A percentile compares a stretch with the other conserved stretches of the same genome.
These are phyloP conservation scores for Loxodes magnus DNA, from an alignment of 73 alveolate genomes.

Conservation along the genomic window DNA sequence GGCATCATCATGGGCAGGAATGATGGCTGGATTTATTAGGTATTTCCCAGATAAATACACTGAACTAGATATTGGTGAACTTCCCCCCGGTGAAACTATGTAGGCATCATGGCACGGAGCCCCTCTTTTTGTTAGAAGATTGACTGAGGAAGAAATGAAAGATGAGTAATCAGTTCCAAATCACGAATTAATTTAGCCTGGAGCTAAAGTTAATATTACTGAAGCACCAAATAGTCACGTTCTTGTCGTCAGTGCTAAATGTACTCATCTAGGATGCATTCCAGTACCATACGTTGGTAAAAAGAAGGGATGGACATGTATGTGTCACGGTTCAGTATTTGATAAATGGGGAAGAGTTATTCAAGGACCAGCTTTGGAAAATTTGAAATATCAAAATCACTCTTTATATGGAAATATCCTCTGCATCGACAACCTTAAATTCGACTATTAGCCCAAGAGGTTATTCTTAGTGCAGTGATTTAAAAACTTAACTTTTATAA, in stretches of 20 bases:
- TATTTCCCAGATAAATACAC: constrained; percentile 78
- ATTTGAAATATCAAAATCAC: constrained; percentile 21
- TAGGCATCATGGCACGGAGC: constrained; percentile 88
- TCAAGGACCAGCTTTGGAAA: constrained; percentile 82
- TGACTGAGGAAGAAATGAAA: constrained; percentile 63
- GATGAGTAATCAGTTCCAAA: constrained; percentile 52
- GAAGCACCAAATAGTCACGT: constrained; percentile 74
- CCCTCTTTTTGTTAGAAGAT: constrained; percentile 79
- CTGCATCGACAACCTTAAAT: constrained; percentile 3
- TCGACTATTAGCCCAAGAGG: constrained; percentile 13
- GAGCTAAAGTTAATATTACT: constrained; percentile 50
- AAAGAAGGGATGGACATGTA: constrained; percentile 72
- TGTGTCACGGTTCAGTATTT: constrained; percentile 88
- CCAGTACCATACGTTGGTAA: constrained; percentile 86
- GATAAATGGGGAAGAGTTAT: constrained; percentile 87
- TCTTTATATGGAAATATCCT: constrained; percentile 10
- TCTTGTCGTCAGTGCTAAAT: constrained; percentile 74
- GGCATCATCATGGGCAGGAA: constrained; percentile 14
- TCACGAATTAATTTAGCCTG: constrained; percentile 54
- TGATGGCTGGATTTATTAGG: constrained; percentile 47
- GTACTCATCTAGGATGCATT: constrained; percentile 89
- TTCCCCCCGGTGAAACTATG: constrained; percentile 91
- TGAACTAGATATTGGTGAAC: constrained; percentile 74
- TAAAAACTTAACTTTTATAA: too few species aligned
- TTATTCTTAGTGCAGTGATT: constrained; percentile 9